Base-by-base conservation (phyloP, 306 rosid genomes). In the Arachis stenosperma region DNA sequence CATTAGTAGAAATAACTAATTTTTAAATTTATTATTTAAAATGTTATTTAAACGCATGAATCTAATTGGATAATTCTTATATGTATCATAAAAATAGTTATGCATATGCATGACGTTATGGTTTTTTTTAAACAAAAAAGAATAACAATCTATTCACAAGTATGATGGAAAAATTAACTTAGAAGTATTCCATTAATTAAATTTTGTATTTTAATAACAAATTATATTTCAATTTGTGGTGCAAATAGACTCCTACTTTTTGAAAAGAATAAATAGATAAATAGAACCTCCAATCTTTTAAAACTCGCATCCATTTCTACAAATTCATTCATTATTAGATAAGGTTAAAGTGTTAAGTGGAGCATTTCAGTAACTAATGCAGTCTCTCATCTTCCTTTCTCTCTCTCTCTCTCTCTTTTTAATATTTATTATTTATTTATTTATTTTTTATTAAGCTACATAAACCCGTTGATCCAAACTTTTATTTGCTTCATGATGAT, bases 401-500 rank as follows among this genome's bases (percentile, higher is more conserved):
- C 27, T 22, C 27, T 22, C 27, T 46, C 5, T 48, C 13, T 48
- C 17, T 17, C 17, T 0, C 0, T 48, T 48, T 48, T 0, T 11
- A 22, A 22, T 22, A 4, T 48, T 9, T 14, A 17, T 30, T 30
- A 33, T 30, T 58, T 58, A 29, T 5, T 11, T 59, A 4, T 7
- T 59, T 11, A 10, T 42, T n/a, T 48, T 48, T 48, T 48, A 6
- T 2, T 42, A 6, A 58, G 14, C 7, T 30, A 29, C 3, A 29
- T 58, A 58, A 5, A 29, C 63, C 63, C 65, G 43, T 40, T 62
- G 51, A 14, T 62, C 22, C 30, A 42, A 14, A 47, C 67, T 61
- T 61, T 61, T n/a, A 5, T 39, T 61, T 37, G 27, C 44, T 61
- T 60, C 29, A 37, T 61, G 65, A 37, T 37, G 65, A 61, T 61